Conservation (phyloP, 768 basidiomycete genomes). For the Collybiopsis luxurians region DNA sequence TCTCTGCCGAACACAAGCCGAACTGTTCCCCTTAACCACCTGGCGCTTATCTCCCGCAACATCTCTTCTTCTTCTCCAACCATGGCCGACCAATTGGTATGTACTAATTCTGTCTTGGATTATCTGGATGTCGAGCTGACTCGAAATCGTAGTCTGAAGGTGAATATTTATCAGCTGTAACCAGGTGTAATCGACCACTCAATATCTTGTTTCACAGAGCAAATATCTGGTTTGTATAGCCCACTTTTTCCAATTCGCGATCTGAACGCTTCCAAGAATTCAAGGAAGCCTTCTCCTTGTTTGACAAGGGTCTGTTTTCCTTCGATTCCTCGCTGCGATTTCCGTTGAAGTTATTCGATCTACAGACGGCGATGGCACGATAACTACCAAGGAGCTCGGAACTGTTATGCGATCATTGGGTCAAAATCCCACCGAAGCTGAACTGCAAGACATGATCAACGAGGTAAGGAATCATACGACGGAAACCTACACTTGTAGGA, state of each 20-base stretch:
- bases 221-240: conserved; percentile 73
- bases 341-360: conserved; percentile 1
- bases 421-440: conserved; percentile 90
- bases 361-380: conserved; percentile 88
- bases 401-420: conserved; percentile 93
- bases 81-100: conserved; percentile 61
- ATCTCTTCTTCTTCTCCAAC: conserved; percentile 12
- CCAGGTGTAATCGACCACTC: neutral
- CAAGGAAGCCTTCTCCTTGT: conserved; percentile 98
- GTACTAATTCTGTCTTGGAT: conserved; percentile 15
- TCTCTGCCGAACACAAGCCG: too few species aligned
- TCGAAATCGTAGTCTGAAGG: conserved; percentile 50
- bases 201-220: conserved; percentile 52
- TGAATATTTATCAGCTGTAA: conserved; percentile 23
- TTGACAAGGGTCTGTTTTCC: conserved; percentile 78
- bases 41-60: conserved; percentile 10
- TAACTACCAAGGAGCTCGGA: conserved; percentile 87
- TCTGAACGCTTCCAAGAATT: conserved; percentile 57
- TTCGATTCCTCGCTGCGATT: conserved; percentile 1
- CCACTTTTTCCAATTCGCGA: neutral
- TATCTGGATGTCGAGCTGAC: conserved; percentile 9
- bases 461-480: conserved; percentile 32
- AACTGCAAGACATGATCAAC: conserved; percentile 94
- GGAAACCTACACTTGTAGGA: too few species aligned
- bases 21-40: neutral